phyloP scores from a whole-genome alignment of 192 early-diverging fungal species.

The Umbelopsis ramanniana region DNA sequence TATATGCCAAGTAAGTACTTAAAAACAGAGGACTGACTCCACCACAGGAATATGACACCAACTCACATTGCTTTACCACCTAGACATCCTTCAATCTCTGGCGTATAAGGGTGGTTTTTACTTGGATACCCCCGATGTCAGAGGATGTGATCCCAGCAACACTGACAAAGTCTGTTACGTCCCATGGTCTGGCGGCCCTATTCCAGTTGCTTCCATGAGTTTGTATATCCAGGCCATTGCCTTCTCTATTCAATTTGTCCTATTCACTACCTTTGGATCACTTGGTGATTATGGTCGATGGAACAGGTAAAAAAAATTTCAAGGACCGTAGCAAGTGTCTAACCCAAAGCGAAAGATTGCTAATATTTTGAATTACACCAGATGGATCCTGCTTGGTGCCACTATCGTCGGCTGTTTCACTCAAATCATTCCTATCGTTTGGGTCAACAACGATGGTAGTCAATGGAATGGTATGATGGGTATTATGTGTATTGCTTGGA shows the following conservation, averaged over 20 bases:
- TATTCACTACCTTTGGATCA: constrained; percentile 43
- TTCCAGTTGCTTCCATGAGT: constrained; percentile 36
- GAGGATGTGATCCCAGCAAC: constrained; percentile 29
- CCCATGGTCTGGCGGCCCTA: constrained; percentile 14
- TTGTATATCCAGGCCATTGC: constrained; percentile 44
- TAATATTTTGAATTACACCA: not conserved
- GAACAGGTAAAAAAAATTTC: constrained; percentile 28
- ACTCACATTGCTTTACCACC: not conserved
- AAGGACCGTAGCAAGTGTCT: not conserved
- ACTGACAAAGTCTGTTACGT: constrained; percentile 26
- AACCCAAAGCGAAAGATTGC: not conserved
- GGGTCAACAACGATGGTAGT: constrained; percentile 32
- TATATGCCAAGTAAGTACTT: constrained; percentile 29
- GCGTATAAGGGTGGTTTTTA: constrained; percentile 37
- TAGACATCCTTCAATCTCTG: constrained; percentile 33
- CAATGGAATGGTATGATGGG: constrained; percentile 43
- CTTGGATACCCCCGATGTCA: constrained; percentile 1
- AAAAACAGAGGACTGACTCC: too few species aligned
- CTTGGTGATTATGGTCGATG: constrained; percentile 40
- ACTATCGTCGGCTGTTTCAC: constrained; percentile 34
- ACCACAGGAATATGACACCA: not conserved
- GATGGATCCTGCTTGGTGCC: constrained; percentile 28
- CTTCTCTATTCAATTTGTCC: constrained; percentile 37
- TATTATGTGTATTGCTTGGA: constrained; percentile 31
- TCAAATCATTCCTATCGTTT: constrained; percentile 37